Base-by-base conservation (phyloP, 192 early-diverging fungal species). In the Entomortierella parvispora region DNA sequence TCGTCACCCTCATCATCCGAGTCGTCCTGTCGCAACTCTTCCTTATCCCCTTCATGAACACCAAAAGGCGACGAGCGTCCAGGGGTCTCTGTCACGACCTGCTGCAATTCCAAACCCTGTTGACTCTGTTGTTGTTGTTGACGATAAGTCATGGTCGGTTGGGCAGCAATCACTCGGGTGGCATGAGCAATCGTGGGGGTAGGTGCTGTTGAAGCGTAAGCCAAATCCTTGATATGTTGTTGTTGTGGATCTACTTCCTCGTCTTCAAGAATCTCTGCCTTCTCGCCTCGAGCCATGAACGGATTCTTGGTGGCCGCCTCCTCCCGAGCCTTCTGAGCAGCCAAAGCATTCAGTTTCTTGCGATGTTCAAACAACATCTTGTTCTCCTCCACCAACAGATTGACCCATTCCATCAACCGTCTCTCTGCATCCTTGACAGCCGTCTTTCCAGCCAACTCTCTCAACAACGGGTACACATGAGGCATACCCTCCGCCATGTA, bases 401-500 rank as follows among this genome's bases (percentile, higher is more conserved):
- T 77, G 40, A 68, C 42, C 74, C 74, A 77, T 18, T 77, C 74
- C 74, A 77, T 77, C 37, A 77, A 8, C 20, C 74, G 15, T 11
- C 74, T 40, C 58, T 77, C 74, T 17, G 74, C 60, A 68, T 77
- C 74, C 60, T 77, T 77, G 55, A 77, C 74, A 2, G 65, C 65
- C 0, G 74, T 77, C 55, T 63, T 77, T 34, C 74, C 74, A 22
- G 53, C 23, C 15, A 77, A 29, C 25, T 77, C 74, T 50, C 74
- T 18, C 22, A 77, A 34, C 8, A 77, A 43, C 1, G 60, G 54
- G 44, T 77, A 77, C 7, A 64, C 45, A 40, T 77, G 74, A 28
- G 74, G 65, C 71, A 77, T 77, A 4, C 65, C 74, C 65, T 77
- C 74, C 18, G 58, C 52, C 74, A 77, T 77, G 51, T 77, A 64